phyloP scores from a whole-genome alignment of 352 stramenopile species.

The Elongisporangium senticosum region DNA sequence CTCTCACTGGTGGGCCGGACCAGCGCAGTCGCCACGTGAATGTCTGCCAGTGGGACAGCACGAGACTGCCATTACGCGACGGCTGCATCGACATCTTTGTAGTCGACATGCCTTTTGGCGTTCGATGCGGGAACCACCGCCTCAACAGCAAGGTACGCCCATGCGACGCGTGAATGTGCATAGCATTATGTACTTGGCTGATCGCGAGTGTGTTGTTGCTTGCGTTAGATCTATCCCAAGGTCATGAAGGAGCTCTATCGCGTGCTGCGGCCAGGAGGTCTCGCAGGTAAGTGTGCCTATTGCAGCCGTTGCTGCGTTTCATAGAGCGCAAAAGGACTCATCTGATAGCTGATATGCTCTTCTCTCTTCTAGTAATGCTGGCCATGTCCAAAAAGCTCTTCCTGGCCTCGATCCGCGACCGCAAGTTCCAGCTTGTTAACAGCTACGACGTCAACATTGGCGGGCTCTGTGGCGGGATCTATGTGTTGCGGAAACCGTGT shows the following conservation, averaged over 20 bases:
- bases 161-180: background rate
- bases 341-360: background rate
- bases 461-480: slow-evolving; percentile 53
- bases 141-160: slow-evolving; percentile 54
- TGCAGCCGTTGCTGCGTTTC: background rate
- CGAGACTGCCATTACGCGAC: slow-evolving; percentile 43
- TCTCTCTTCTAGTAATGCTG: slow-evolving; percentile 40
- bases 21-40: slow-evolving; percentile 17
- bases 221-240: slow-evolving; percentile 60
- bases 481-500: slow-evolving; percentile 32
- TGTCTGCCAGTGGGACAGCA: slow-evolving; percentile 64
- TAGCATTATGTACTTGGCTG: background rate
- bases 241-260: slow-evolving; percentile 66
- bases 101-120: slow-evolving; percentile 77
- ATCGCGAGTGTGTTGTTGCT: background rate
- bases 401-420: slow-evolving; percentile 37
- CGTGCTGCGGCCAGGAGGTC: slow-evolving; percentile 45
- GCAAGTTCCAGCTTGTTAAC: slow-evolving; percentile 28
- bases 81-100: slow-evolving; percentile 56
- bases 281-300: slow-evolving; percentile 24
- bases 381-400: slow-evolving; percentile 81
- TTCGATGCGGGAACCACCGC: slow-evolving; percentile 65
- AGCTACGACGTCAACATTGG: slow-evolving; percentile 73
- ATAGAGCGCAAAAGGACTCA: background rate
- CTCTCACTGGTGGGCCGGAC: background rate